Evolutionary conservation across 2,329 filamentous ascomycete species (phyloP).

Genomic region (Aspergillus pseudoviridinutans): DNA sequence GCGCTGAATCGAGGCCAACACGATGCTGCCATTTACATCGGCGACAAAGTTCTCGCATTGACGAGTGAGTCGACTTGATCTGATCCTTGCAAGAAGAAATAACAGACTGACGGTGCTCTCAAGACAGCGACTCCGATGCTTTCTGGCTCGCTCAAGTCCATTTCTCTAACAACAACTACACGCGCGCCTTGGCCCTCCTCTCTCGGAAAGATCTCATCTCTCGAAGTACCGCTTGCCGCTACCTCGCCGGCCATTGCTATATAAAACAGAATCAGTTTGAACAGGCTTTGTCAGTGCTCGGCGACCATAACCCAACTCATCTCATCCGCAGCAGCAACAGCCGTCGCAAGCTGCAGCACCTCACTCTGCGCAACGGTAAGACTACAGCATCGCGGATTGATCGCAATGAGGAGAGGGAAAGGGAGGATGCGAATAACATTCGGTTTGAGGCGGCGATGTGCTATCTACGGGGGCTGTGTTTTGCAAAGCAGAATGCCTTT

Average conservation of each 20-base stretch:
- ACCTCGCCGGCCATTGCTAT: slow-evolving; percentile 88
- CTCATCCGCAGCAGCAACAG: slow-evolving; percentile 67
- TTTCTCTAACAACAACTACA: slow-evolving; percentile 93
- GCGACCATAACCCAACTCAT: slow-evolving; percentile 90
- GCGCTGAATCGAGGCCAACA: slow-evolving; percentile 94
- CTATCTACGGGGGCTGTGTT: slow-evolving; percentile 88
- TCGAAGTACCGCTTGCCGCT: slow-evolving; percentile 81
- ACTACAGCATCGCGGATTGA: slow-evolving; percentile 48
- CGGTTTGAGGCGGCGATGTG: slow-evolving; percentile 97
- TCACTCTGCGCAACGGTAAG: slow-evolving; percentile 47
- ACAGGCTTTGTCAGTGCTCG: slow-evolving; percentile 79
- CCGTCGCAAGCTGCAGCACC: slow-evolving; percentile 67
- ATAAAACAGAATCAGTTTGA: slow-evolving; percentile 89
- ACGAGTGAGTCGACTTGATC: slow-evolving; percentile 62
- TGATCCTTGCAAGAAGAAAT: background rate
- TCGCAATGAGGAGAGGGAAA: slow-evolving; percentile 57
- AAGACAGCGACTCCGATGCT: slow-evolving; percentile 88
- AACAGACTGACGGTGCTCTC: slow-evolving; percentile 2
- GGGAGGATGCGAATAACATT: slow-evolving; percentile 69
- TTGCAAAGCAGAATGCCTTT: slow-evolving; percentile 94
- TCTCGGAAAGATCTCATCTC: slow-evolving; percentile 76
- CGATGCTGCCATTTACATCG: slow-evolving; percentile 93
- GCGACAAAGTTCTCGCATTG: slow-evolving; percentile 91
- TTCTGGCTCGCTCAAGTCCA: slow-evolving; percentile 99
- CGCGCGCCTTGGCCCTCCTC: slow-evolving; percentile 81